These are phyloP conservation scores for Tricholoma bakamatsutake DNA, from an alignment of 768 basidiomycete species.

Conservation along the genomic window DNA sequence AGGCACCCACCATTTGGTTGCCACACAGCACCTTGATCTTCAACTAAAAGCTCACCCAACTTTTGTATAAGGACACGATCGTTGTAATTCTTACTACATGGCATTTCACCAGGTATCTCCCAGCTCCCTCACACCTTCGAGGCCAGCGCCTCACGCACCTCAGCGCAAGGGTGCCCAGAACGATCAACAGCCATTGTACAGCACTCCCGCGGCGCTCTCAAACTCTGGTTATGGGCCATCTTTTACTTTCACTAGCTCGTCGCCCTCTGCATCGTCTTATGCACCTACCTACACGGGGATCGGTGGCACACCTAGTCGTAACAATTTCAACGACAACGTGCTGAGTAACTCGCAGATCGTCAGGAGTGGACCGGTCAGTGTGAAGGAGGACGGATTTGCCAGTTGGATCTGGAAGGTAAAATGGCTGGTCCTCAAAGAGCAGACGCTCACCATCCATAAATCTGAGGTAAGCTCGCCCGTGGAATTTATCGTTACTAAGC, in stretches of 20 bases:
- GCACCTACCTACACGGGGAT: conserved; percentile 71
- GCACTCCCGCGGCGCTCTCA: conserved; percentile 37
- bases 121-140: conserved; percentile 65
- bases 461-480: conserved; percentile 63
- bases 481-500: conserved; percentile 1
- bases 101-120: conserved; percentile 35
- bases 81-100: conserved; percentile 18
- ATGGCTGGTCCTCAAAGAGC: conserved; percentile 83
- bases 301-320: conserved; percentile 75
- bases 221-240: conserved; percentile 55
- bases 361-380: conserved; percentile 66
- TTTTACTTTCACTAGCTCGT: conserved; percentile 45
- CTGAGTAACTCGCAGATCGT: conserved; percentile 43
- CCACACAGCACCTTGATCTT: conserved; percentile 1
- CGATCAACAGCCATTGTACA: conserved; percentile 25
- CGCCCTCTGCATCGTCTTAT: conserved; percentile 57
- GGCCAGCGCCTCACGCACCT: conserved; percentile 74
- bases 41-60: neutral
- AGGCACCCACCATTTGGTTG: neutral
- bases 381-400: conserved; percentile 93
- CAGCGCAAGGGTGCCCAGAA: conserved; percentile 27
- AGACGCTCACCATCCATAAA: conserved; percentile 78
- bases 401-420: conserved; percentile 90
- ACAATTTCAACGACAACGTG: conserved; percentile 35
- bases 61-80: neutral